Evolutionary conservation across 2,329 filamentous ascomycete genomes (phyloP), one percentile per base, ranked within the genome.

Genomic region (Chrysosporium keratinophilum): DNA sequence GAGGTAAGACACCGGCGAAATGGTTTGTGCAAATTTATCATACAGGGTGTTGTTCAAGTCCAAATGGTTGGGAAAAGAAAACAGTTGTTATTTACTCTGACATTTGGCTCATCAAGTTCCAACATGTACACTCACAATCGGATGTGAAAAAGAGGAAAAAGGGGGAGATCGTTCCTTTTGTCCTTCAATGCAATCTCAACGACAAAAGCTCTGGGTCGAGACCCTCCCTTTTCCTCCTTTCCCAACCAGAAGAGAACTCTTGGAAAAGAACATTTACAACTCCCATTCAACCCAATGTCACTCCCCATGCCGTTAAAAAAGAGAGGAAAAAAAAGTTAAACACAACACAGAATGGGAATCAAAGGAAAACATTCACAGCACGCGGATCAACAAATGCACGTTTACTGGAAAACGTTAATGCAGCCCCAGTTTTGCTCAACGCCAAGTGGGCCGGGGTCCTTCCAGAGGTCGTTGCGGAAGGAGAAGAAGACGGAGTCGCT

Each of bases 351-450:
- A 12, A 48, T 39, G 17, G 28, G 31, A 49, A 48, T 35, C 35
- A 40, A 48, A 47, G 44, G 12, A 14, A 9, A 40, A 20, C 12
- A 23, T 17, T 31, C 12, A 43, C 14, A 43, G 40, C 7, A n/a
- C 23, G 23, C 19, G 37, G 5, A 37, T 35, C 14, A 7, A 50
- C n/a, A 39, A 20, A 39, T 7, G 19, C 17, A 31, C 12, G n/a
- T 42, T 52, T 40, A 45, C 23, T 49, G 5, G 67, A 80, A 80
- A 65, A 77, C 71, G 55, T 72, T 64, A 55, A 73, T 71, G 67
- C 80, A 83, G 59, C 89, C 88, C 80, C 88, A 96, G 77, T 78
- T 76, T 73, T 83, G 81, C 83, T 96, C 90, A 63, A 89, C 88
- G 57, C 73, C 72, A 71, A 82, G 87, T 34, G 72, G 68, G 61